These are phyloP conservation scores for Knoxdaviesia proteae DNA, from an alignment of 2,329 filamentous ascomycete species.

Conservation along the genomic window DNA sequence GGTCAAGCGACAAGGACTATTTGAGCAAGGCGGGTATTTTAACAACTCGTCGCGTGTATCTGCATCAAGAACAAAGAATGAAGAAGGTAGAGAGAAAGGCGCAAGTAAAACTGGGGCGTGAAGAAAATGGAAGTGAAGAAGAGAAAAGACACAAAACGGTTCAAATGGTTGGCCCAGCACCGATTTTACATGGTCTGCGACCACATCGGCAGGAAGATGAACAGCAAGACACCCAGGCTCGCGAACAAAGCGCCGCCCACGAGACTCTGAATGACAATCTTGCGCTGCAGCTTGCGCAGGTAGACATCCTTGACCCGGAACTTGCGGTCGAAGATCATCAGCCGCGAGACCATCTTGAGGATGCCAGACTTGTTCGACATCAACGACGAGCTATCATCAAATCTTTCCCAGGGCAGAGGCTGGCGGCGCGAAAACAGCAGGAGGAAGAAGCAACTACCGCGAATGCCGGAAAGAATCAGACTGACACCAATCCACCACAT, in stretches of 20 bases:
- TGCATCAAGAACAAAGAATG: background rate
- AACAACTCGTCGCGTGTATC: too few species aligned
- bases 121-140: background rate
- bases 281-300: constrained; percentile 20
- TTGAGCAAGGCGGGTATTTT: background rate
- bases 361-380: constrained; percentile 9
- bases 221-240: constrained; percentile 15
- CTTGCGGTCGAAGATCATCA: constrained; percentile 27
- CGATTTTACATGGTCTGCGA: constrained; percentile 10
- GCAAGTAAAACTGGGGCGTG: background rate
- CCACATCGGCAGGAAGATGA: constrained; percentile 23
- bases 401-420: constrained; percentile 24
- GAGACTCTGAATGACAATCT: constrained; percentile 21
- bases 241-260: constrained; percentile 17
- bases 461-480: constrained; percentile 20
- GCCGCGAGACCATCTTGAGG: constrained; percentile 12
- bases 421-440: constrained; percentile 23
- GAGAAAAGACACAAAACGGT: background rate
- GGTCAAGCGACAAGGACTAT: background rate
- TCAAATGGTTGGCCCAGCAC: too few species aligned
- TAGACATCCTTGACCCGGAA: constrained; percentile 21
- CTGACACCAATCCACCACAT: constrained; percentile 23
- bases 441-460: constrained; percentile 26
- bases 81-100: background rate
- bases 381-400: constrained; percentile 16